A percentile compares a stretch with the other conserved stretches of the same genome.
These are phyloP conservation scores for Zygoascus tannicola DNA, from an alignment of 805 yeast species.

Conservation along the genomic window DNA sequence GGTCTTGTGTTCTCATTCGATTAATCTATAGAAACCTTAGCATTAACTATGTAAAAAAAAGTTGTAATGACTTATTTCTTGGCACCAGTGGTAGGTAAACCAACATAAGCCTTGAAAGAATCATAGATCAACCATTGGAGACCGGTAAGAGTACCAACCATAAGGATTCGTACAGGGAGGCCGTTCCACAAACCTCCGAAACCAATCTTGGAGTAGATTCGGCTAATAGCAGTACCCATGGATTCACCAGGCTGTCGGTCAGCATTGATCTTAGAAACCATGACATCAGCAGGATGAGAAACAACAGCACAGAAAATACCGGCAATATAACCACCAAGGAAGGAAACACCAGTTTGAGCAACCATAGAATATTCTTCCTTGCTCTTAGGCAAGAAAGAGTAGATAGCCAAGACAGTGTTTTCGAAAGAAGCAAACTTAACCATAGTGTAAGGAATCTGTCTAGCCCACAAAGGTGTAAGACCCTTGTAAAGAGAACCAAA, in stretches of 20 bases:
- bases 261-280: constrained; percentile 87
- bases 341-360: constrained; percentile 90
- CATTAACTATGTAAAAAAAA: neutral
- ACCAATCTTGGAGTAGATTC: constrained; percentile 79
- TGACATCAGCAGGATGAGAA: constrained; percentile 98
- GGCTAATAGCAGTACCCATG: constrained; percentile 52
- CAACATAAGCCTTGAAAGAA: constrained; percentile 88
- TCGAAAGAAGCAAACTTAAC: constrained; percentile 94
- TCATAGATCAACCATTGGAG: constrained; percentile 96
- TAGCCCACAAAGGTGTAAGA: constrained; percentile 82
- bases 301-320: constrained; percentile 95
- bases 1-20: neutral
- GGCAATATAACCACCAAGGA: constrained; percentile 92
- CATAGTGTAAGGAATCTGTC: constrained; percentile 99
- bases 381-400: constrained; percentile 60
- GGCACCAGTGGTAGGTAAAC: constrained; percentile 88
- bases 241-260: constrained; percentile 59
- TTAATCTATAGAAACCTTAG: neutral
- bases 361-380: constrained; percentile 59
- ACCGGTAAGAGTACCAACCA: constrained; percentile 97
- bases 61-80: constrained; percentile 13
- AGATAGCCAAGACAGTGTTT: constrained; percentile 75
- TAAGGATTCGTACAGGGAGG: constrained; percentile 82
- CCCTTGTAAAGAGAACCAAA: constrained; percentile 76
- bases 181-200: constrained; percentile 94